These are phyloP conservation scores for Kodamaea ohmeri DNA, from an alignment of 1,139 yeast species.

Conservation along the genomic window DNA sequence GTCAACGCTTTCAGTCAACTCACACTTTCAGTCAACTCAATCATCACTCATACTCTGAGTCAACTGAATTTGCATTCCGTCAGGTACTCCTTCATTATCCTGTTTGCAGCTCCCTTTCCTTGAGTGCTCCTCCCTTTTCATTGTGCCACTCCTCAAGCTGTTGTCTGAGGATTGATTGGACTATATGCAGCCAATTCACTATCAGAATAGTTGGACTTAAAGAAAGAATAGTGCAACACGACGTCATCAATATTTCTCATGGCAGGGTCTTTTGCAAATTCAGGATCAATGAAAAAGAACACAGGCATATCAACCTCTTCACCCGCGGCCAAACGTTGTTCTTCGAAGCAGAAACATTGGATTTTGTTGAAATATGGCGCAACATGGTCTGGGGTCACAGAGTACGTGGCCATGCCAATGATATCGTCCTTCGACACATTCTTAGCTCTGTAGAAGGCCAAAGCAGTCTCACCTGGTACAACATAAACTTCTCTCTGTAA, in stretches of 20 bases:
- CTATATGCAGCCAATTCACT: slow-evolving; percentile 41
- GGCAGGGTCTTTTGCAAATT: slow-evolving; percentile 89
- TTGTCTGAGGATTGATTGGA: neutral
- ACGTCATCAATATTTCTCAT: slow-evolving; percentile 91
- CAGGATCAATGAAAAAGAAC: slow-evolving; percentile 97
- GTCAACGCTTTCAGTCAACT: too few relatives aligned
- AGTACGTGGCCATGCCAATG: slow-evolving; percentile 97
- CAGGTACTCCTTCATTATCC: neutral
- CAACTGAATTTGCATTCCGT: too few relatives aligned
- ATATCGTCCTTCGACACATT: slow-evolving; percentile 84
- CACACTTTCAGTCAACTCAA: too few relatives aligned
- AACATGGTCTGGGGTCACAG: slow-evolving; percentile 94
- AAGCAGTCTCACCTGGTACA: slow-evolving; percentile 96
- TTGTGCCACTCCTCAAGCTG: neutral
- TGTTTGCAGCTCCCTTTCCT: neutral
- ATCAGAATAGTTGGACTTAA: slow-evolving; percentile 57
- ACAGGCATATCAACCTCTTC: slow-evolving; percentile 99
- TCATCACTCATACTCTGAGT: too few relatives aligned
- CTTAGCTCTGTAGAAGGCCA: slow-evolving; percentile 92
- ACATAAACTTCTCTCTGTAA: slow-evolving; percentile 92
- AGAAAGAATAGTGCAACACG: slow-evolving; percentile 89
- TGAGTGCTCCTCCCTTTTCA: neutral
- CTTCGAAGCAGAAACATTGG: slow-evolving; percentile 98
- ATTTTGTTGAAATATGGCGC: slow-evolving; percentile 95
- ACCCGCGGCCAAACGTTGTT: slow-evolving; percentile 88